Evolutionary conservation across 371 early-diverging fungal genomes (phyloP), one percentile per base, ranked within the genome.

Genomic region (Capillidium rhysosporum): DNA sequence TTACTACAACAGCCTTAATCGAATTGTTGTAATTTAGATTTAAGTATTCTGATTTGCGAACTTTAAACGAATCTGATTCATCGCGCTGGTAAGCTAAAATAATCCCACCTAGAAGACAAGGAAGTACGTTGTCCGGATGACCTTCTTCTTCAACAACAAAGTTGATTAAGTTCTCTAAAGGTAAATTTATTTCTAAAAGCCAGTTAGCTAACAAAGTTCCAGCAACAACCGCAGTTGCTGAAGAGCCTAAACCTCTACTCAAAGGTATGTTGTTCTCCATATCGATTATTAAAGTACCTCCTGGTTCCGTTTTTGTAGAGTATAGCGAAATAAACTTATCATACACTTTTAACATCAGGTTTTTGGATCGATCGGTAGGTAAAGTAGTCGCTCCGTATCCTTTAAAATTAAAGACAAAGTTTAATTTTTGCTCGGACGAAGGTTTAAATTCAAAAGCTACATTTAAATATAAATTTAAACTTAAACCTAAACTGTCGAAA

Each of bases 91-190:
- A 89, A 52, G 82, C 77, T 23, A 89, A 86, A 2, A 92, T 82
- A 61, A 93, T 89, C 5, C 94, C 94, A 55, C 98, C 98, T 46
- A 92, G 72, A 31, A 95, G 63, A 10, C 89, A 84, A 23, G 95
- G 89, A 1, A 92, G 82, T 0, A 92, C 88, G 64, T 97, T 97
- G 60, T 97, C 98, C 0, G 96, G 96, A 58, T 97, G 98, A 41
- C 87, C 82, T 64, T 97, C 98, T 25, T 94, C 81, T 70, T 80
- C 72, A 56, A 89, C 61, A 54, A 80, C 80, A 57, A 77, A 90
- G 61, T 94, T 91, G 40, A 95, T 69, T 64, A 93, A 66, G 25
- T 84, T 72, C 52, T 84, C 80, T 49, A 71, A 67, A 16, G 70
- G 54, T 56, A 93, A 62, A 1, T 68, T 63, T 46, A 95, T 68